Base-by-base conservation (phyloP, 2,329 filamentous ascomycete genomes). In the Aureobasidium zeae region DNA sequence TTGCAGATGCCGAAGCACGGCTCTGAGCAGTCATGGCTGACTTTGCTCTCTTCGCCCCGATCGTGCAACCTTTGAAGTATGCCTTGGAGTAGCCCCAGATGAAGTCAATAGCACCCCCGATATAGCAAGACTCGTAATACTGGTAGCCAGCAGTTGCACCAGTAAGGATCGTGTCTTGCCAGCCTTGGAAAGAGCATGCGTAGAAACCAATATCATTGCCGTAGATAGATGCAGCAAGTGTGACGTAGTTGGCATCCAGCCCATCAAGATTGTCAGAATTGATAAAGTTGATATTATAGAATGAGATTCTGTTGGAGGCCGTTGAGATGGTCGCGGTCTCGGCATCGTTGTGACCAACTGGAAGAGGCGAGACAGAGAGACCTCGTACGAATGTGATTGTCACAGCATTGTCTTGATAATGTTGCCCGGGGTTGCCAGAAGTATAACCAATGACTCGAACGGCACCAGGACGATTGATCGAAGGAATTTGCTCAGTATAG, bases 251-350 rank as follows among this genome's bases (percentile, higher is more conserved):
- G 30, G 56, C 45, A 38, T 52, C 47, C 5, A 47, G 43, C 21
- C 56, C 56, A 41, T 58, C 53, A 20, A 57, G 43, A 13, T 58
- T 58, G 35, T 55, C 56, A 10, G 53, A 52, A 42, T 63, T 63
- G 37, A 53, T 48, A 29, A 63, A 55, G 37, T 59, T 57, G 49
- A 60, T 53, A 24, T 60, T 60, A 52, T 60, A 59, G 43, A 60
- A 50, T 12, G 49, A 53, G 22, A 55, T 55, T 20, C 55, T 52
- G 2, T 56, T 65, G 25, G 67, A 69, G 51, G 68, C 68, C 43
- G 61, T 62, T 48, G 64, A 61, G 28, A 71, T 56, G 5, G 68
- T 58, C 0, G 67, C 67, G 0, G 68, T 71, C 46, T 61, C 52
- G 2, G 58, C 54, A 47, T 71, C 66, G 30, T 66, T 58, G 17